These are phyloP conservation scores for Candida sp. DNA, from an alignment of 1,139 yeast genomes.

Conservation along the genomic window DNA sequence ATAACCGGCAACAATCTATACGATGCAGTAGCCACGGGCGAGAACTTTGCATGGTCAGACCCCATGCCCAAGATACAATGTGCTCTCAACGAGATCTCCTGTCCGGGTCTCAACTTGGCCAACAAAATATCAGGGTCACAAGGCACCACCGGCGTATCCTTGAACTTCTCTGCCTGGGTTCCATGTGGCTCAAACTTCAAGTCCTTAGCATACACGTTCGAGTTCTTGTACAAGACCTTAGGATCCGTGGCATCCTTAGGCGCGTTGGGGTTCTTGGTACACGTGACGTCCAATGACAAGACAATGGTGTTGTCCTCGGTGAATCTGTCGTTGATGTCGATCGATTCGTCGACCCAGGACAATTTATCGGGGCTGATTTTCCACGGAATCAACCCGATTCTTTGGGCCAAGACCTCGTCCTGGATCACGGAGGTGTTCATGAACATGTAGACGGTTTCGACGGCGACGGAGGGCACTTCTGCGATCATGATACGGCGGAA, in stretches of 20 bases:
- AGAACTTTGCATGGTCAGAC: constrained; percentile 94
- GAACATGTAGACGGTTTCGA: constrained; percentile 87
- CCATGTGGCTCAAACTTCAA: constrained; percentile 94
- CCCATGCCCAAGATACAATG: constrained; percentile 95
- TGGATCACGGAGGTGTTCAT: constrained; percentile 97
- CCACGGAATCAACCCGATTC: constrained; percentile 92
- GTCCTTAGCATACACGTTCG: constrained; percentile 88
- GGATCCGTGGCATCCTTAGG: constrained; percentile 84
- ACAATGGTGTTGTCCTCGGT: constrained; percentile 92
- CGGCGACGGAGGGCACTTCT: constrained; percentile 96
- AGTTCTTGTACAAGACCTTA: constrained; percentile 78
- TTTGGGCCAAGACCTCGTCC: constrained; percentile 95
- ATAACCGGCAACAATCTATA: constrained; percentile 94
- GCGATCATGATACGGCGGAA: constrained; percentile 97
- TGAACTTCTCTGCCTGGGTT: constrained; percentile 72
- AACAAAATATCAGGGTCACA: constrained; percentile 87
- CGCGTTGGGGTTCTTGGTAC: constrained; percentile 87
- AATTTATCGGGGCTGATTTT: constrained; percentile 88
- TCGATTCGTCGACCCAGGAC: constrained; percentile 71
- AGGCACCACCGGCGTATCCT: constrained; percentile 72
- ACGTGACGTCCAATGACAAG: constrained; percentile 76
- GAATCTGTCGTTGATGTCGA: constrained; percentile 69
- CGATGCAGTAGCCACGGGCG: constrained; percentile 98
- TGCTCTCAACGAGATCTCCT: constrained; percentile 88
- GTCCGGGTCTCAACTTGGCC: constrained; percentile 96